Evolutionary conservation across 805 yeast species (phyloP), one percentile per base, ranked within the genome.

Genomic region (Tetrapisispora iriomotensis): DNA sequence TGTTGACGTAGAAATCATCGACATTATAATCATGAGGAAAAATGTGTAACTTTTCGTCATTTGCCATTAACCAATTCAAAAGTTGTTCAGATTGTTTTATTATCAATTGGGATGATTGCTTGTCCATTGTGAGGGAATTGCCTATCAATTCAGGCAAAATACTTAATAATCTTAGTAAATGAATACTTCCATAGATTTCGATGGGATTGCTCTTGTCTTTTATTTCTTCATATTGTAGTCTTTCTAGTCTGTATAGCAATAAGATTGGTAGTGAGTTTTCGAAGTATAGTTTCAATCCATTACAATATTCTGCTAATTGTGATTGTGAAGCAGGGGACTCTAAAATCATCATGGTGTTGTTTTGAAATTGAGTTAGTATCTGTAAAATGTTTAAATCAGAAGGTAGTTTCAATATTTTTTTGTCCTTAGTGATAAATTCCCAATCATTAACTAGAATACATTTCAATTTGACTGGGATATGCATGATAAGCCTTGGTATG

Each of bases 361-460:
- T 53, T 31, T 64, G 56, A 57, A 77, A 90, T n/a, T 70, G 68
- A 9, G 58, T 49, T 8, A 90, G 56, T 2, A 86, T 71, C 2
- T 62, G 65, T 1, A 67, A 63, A 1, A 82, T 82, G 0, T 74
- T 70, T 13, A 18, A 25, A 59, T 60, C 13, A 75, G 66, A 0
- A 19, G 96, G 96, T 30, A 88, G 58, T 20, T 71, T 62, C 3
- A 84, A 73, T 31, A 86, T 59, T 56, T 78, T 76, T 37, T 80
- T 79, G 48, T 86, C 83, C 49, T 82, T 83, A 1, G 97, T 87
- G 25, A 90, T 71, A 48, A 68, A 69, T 59, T 90, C 96, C 98
- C 97, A 90, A 64, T 90, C 97, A 57, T 85, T 87, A 1, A 88
- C 94, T 28, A 90, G 64, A 3, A 78, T 51, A 6, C 80, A 65